These are phyloP conservation scores for Paramecium sexaurelia DNA, from an alignment of 73 alveolate genomes.

Conservation along the genomic window DNA sequence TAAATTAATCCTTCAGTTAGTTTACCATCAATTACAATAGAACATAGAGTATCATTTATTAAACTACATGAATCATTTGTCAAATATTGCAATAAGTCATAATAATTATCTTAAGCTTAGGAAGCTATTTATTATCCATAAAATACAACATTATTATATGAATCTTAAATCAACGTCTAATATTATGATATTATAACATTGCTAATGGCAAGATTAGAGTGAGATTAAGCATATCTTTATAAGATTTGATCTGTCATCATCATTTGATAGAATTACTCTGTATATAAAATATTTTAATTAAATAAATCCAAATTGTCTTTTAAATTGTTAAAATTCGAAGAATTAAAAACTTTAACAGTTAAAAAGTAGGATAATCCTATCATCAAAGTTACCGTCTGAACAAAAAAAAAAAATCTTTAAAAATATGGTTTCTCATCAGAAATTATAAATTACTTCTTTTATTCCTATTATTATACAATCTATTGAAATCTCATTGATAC, in stretches of 20 bases:
- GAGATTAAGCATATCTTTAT: background rate
- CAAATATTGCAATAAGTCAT: background rate
- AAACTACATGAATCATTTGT: background rate
- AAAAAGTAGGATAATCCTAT: background rate
- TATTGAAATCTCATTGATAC: background rate
- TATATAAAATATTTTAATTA: background rate
- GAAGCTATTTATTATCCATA: background rate
- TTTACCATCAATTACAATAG: slow-evolving; percentile 33
- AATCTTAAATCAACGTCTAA: background rate
- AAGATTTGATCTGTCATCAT: background rate
- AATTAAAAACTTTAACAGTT: background rate
- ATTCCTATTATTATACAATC: background rate
- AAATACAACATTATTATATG: background rate
- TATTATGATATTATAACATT: background rate
- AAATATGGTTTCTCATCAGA: background rate
- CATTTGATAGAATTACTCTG: slow-evolving; percentile 7
- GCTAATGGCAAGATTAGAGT: background rate
- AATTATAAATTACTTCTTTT: background rate
- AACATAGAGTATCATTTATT: background rate
- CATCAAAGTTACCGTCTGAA: background rate
- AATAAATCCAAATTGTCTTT: background rate
- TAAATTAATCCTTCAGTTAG: background rate
- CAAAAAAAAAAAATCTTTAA: background rate
- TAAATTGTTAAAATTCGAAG: background rate
- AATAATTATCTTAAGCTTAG: background rate